Evolutionary conservation across 2,329 filamentous ascomycete species (phyloP), one percentile per base, ranked within the genome.

Genomic region (Alternaria sp.): DNA sequence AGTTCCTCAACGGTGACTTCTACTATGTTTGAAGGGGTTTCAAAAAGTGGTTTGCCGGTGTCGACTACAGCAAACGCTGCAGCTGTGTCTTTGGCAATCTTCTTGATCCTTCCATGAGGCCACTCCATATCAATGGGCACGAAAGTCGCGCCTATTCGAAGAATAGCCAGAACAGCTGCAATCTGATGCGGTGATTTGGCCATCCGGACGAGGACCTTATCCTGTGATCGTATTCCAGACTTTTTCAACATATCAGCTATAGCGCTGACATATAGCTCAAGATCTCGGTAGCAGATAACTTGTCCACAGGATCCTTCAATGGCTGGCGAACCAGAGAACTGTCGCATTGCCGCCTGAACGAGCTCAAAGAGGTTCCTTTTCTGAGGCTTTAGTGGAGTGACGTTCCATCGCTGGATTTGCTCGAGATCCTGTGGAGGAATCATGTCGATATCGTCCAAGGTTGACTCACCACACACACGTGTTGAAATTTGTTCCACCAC

Each of bases 101-200:
- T 60, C 18, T 71, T 60, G 25, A 77, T 62, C 10, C 79, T 73
- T 30, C 63, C 67, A 0, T 62, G 59, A 1, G 72, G 73, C 5
- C 79, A 64, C 0, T 60, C 59, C 1, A 76, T 67, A 6, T 79
- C 75, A 0, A 81, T 32, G 0, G 72, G 68, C 61, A 76, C 81
- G 75, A 77, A 81, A 2, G 79, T 80, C 32, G 68, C 77, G 1
- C 81, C 81, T 30, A 79, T 75, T 60, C 82, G 82, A 51, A 83
- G 59, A 9, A 74, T 76, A 36, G 75, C 81, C 5, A 83, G 66
- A 27, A 82, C 78, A 18, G 78, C 72, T 18, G 81, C 70, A 22
- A 68, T 27, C 4, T 57, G 58, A 59, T 63, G 67, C 16, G n/a
- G 25, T 2, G 65, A 69, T 41, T 75, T 74, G 32, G 71, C 64